Conservation (phyloP, 805 yeast genomes). For the Pichia scutulata region DNA sequence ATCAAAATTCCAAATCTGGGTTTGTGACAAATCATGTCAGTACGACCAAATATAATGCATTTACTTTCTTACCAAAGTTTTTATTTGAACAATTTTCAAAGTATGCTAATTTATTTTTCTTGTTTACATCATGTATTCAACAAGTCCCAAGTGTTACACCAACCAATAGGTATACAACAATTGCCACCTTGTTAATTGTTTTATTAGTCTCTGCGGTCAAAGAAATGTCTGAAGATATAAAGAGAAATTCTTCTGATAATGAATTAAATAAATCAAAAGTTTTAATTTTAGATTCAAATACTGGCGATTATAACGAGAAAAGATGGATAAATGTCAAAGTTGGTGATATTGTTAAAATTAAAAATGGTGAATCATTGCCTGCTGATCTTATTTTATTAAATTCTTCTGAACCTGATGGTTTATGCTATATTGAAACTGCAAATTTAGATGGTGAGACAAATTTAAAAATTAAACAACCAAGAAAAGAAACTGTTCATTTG, state of each 20-base stretch:
- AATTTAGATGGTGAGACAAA: constrained; percentile 97
- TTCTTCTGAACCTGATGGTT: constrained; percentile 96
- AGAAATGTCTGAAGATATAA: constrained; percentile 84
- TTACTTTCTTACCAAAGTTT: constrained; percentile 91
- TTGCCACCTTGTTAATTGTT: constrained; percentile 82
- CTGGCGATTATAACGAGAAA: constrained; percentile 56
- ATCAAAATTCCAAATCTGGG: constrained; percentile 44
- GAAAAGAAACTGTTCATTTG: constrained; percentile 64
- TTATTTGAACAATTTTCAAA: constrained; percentile 94
- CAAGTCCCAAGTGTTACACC: constrained; percentile 97
- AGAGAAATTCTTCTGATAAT: constrained; percentile 79
- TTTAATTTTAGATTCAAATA: constrained; percentile 47
- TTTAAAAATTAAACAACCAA: constrained; percentile 86
- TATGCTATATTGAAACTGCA: constrained; percentile 96
- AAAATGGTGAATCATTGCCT: constrained; percentile 85
- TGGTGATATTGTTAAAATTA: constrained; percentile 83
- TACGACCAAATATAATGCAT: constrained; percentile 90
- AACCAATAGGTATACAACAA: constrained; percentile 90
- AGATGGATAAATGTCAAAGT: constrained; percentile 86
- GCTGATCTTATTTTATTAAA: constrained; percentile 82
- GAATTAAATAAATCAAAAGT: constrained; percentile 74
- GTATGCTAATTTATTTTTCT: constrained; percentile 89
- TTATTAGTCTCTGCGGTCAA: constrained; percentile 85
- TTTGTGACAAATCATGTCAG: constrained; percentile 81
- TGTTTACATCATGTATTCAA: constrained; percentile 88